Percentiles rank a stretch among this genome's conserved stretches.
Evolutionary conservation across 2,329 filamentous ascomycete species (phyloP).

Genomic region (Epicoccum sorghinum): DNA sequence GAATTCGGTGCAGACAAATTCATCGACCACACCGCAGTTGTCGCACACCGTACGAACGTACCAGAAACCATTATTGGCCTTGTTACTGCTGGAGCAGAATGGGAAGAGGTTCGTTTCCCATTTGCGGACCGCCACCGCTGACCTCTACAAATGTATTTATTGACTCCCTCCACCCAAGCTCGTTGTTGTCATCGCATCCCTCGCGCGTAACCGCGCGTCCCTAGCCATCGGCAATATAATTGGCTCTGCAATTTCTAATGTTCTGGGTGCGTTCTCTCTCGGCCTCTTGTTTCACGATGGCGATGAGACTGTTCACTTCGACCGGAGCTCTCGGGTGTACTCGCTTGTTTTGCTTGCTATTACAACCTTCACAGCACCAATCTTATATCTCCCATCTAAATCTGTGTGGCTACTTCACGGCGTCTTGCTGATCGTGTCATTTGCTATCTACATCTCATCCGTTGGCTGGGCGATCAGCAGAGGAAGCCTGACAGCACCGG

Average conservation of each 20-base stretch:
- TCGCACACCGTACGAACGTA: not conserved
- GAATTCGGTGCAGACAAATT: no score
- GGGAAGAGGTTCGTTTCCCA: not conserved
- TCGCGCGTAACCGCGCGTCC: not conserved
- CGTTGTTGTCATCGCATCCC: not conserved
- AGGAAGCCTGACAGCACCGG: not conserved
- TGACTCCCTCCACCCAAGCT: not conserved
- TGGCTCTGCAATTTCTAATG: no score
- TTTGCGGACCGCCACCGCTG: not conserved
- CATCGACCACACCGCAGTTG: not conserved
- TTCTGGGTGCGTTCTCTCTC: no score
- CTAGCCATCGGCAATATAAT: not conserved
- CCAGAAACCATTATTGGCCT: not conserved
- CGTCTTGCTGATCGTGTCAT: no score
- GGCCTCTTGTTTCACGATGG: no score
- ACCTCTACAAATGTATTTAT: not conserved
- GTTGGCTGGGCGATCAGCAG: not conserved
- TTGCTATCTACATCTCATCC: not conserved
- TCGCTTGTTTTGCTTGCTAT: not conserved
- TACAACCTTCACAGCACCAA: not conserved
- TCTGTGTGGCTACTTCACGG: not conserved
- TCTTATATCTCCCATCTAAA: not conserved
- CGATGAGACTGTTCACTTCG: not conserved
- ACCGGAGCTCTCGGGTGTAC: not conserved
- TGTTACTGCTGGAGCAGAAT: not conserved